Percentiles rank a stretch among this genome's conserved stretches.
Evolutionary conservation across 768 basidiomycete genomes (phyloP).

Genomic region (Pisolithus microcarpus): DNA sequence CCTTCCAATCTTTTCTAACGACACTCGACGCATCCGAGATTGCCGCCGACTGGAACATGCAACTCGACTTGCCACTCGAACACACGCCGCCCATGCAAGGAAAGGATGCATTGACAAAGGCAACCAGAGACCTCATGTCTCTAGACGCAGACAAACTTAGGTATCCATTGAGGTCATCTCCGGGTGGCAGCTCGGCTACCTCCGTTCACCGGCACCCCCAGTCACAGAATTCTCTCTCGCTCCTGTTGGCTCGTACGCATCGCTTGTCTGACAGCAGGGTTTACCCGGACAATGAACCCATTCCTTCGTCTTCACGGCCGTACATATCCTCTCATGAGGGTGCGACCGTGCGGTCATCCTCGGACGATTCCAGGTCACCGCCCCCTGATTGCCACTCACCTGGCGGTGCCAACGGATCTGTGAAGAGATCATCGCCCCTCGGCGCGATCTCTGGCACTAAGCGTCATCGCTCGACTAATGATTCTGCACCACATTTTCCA

Average conservation of each 20-base stretch:
- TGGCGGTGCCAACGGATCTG: slow-evolving; percentile 11
- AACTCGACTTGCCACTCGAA: slow-evolving; percentile 31
- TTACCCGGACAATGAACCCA: slow-evolving; percentile 4
- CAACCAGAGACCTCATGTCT: slow-evolving; percentile 79
- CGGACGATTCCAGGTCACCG: slow-evolving; percentile 16
- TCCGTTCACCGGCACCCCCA: slow-evolving; percentile 13
- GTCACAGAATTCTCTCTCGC: slow-evolving; percentile 13
- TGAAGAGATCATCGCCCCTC: slow-evolving; percentile 22
- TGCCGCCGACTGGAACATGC: slow-evolving; percentile 44
- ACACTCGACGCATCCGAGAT: slow-evolving; percentile 39
- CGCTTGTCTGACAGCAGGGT: slow-evolving; percentile 4
- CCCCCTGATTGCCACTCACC: slow-evolving; percentile 22
- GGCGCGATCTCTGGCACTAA: slow-evolving; percentile 25
- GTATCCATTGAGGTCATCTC: slow-evolving; percentile 16
- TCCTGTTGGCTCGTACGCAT: slow-evolving; percentile 14
- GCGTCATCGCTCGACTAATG: slow-evolving; percentile 22
- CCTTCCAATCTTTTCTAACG: slow-evolving; percentile 63
- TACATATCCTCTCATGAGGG: slow-evolving; percentile 3
- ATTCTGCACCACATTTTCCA: slow-evolving; percentile 3
- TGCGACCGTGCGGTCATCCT: slow-evolving; percentile 8
- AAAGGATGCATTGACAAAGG: slow-evolving; percentile 63
- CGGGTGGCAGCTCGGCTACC: slow-evolving; percentile 4
- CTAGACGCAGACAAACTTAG: slow-evolving; percentile 45
- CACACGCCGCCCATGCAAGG: slow-evolving; percentile 47
- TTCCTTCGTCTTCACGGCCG: slow-evolving; percentile 3